Evolutionary conservation across 164 flowering plant species (phyloP).

Genomic region (Dillenia suffruticosa): DNA sequence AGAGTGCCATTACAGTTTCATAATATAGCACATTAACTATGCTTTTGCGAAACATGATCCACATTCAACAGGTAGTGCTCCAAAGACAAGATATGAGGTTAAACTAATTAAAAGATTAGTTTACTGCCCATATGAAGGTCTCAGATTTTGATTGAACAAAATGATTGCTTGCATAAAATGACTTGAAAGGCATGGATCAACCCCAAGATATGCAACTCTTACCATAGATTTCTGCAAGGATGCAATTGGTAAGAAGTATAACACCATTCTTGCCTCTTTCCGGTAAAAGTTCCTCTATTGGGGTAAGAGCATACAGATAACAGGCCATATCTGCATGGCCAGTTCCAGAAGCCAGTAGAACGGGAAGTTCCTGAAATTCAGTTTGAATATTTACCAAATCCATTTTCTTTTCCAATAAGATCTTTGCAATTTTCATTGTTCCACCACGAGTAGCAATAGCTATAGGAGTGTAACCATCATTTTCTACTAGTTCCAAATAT

Average conservation of each 20-base stretch:
- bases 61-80: no score
- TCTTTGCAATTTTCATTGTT: constrained; percentile 9
- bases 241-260: constrained; percentile 15
- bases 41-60: no score
- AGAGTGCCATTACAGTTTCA: no score
- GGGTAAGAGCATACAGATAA: constrained; percentile 18
- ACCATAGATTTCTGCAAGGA: constrained; percentile 15
- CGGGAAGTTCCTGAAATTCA: constrained; percentile 13
- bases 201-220: not conserved
- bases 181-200: not conserved
- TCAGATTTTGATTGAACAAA: not conserved
- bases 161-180: not conserved
- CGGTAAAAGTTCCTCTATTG: constrained; percentile 13
- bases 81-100: no score
- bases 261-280: constrained; percentile 16
- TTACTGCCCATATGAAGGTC: constrained; percentile 8
- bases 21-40: no score
- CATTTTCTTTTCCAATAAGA: constrained; percentile 10
- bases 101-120: no score
- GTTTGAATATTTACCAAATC: constrained; percentile 5
- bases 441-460: constrained; percentile 25
- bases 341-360: constrained; percentile 25
- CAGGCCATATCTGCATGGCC: constrained; percentile 20
- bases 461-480: constrained; percentile 14
- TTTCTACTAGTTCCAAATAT: constrained; percentile 12